A percentile compares a stretch with the other conserved stretches of the same genome.
These are phyloP conservation scores for Backusella mclennaniae DNA, from an alignment of 192 early-diverging fungal species.

Conservation along the genomic window DNA sequence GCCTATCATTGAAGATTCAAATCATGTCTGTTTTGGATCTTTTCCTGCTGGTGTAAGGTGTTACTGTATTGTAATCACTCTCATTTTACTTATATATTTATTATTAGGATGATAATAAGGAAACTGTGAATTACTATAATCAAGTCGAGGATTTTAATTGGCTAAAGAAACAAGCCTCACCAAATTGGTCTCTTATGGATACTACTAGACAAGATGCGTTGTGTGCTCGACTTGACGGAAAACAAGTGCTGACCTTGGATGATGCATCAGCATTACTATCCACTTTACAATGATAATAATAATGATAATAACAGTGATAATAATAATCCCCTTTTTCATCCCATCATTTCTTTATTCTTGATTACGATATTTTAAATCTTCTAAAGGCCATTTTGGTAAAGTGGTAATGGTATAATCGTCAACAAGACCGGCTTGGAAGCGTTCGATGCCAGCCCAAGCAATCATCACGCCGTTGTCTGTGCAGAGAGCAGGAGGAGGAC, in stretches of 20 bases:
- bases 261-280: not conserved
- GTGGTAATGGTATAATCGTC: conserved; percentile 72
- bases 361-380: conserved; percentile 40
- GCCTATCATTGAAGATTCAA: conserved; percentile 87
- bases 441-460: conserved; percentile 81
- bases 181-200: conserved; percentile 68
- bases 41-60: conserved; percentile 36
- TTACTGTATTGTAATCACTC: not conserved
- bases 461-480: conserved; percentile 87
- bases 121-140: conserved; percentile 43
- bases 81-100: not conserved
- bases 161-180: conserved; percentile 74
- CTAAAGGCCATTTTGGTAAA: conserved; percentile 75
- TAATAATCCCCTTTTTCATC: not conserved
- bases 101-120: not conserved
- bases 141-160: conserved; percentile 92
- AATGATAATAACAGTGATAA: not conserved
- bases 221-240: not conserved
- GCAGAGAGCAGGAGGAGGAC: conserved; percentile 74
- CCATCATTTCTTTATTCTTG: conserved; percentile 1
- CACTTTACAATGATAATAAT: not conserved
- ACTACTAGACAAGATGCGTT: not conserved
- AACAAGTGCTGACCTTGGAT: not conserved
- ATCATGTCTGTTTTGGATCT: conserved; percentile 64
- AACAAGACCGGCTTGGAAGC: conserved; percentile 58